Evolutionary conservation across 208 protist genomes (phyloP).

Genomic region (Phytomonas sp.): DNA sequence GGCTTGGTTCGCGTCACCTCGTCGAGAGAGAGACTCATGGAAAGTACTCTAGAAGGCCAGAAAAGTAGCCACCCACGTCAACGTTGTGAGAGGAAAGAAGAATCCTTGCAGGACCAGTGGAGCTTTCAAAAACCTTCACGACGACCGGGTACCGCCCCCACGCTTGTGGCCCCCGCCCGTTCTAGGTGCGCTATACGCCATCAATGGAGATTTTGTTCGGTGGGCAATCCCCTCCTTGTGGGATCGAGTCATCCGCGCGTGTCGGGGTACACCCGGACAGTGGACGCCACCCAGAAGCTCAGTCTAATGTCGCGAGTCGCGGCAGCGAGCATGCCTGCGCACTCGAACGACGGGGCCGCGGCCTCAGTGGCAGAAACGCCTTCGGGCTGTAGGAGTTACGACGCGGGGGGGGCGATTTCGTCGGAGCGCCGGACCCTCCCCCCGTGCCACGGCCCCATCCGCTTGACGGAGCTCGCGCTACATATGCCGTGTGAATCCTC

Average conservation of each 20-base stretch:
- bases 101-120: background rate
- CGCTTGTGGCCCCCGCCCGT: no score
- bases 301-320: background rate
- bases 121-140: background rate
- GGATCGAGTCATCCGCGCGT: background rate
- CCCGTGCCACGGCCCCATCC: no score
- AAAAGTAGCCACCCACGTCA: no score
- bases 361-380: background rate
- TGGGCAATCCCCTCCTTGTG: background rate
- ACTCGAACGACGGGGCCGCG: background rate
- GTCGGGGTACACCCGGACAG: no score
- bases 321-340: background rate
- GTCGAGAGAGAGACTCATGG: no score
- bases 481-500: background rate
- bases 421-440: background rate
- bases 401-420: background rate
- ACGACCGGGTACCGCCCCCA: background rate
- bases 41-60: no score
- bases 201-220: background rate
- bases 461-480: background rate
- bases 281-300: background rate
- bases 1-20: background rate
- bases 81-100: no score
- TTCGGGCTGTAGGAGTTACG: background rate
- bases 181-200: background rate